Conservation (phyloP, 1,139 yeast genomes). For the Meyerozyma elateridarum region DNA sequence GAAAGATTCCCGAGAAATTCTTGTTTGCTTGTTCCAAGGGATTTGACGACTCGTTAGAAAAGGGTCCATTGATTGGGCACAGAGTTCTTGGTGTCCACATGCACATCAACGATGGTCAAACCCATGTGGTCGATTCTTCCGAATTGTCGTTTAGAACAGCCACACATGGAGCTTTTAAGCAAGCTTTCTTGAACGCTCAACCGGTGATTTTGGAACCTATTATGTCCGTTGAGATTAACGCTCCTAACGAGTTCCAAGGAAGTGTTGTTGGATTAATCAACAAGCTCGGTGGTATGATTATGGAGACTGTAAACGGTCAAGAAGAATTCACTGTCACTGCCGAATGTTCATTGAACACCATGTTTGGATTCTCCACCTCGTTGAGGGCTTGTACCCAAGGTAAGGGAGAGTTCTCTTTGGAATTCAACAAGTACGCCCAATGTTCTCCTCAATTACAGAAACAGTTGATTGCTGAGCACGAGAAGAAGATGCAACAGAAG, state of each 20-base stretch:
- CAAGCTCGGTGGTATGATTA: conserved; percentile 87
- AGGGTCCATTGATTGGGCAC: conserved; percentile 96
- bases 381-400: conserved; percentile 98
- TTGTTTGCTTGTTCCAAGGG: conserved; percentile 94
- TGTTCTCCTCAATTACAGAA: conserved; percentile 88
- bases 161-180: conserved; percentile 85
- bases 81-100: conserved; percentile 87
- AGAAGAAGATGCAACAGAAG: conserved; percentile 27
- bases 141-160: conserved; percentile 95
- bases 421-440: conserved; percentile 88
- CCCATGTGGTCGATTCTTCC: conserved; percentile 95
- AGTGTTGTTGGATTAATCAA: conserved; percentile 85
- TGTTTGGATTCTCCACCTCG: conserved; percentile 95
- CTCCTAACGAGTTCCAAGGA: conserved; percentile 97
- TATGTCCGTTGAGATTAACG: conserved; percentile 88
- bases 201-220: conserved; percentile 95
- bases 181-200: conserved; percentile 77
- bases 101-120: conserved; percentile 95
- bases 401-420: conserved; percentile 95
- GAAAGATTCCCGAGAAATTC: conserved; percentile 93
- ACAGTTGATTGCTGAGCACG: conserved; percentile 81
- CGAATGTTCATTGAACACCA: conserved; percentile 89
- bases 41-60: conserved; percentile 89
- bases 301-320: conserved; percentile 88
- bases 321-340: conserved; percentile 94